phyloP scores from a whole-genome alignment of 2,329 filamentous ascomycete genomes.

The Pseudofabraea citricarpa region DNA sequence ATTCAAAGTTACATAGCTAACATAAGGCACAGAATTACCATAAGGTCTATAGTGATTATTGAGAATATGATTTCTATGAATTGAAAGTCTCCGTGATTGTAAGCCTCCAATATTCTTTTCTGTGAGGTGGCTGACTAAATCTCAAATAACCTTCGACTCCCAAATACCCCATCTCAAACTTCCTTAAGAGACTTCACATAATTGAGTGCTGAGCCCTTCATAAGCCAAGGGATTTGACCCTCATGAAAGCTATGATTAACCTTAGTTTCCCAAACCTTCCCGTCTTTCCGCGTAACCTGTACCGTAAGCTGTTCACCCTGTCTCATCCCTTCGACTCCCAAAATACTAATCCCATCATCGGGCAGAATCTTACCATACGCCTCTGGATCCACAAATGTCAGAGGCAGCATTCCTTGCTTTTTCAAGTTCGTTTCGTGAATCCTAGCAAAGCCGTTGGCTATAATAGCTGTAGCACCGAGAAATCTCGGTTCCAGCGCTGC shows the following conservation, averaged over 20 bases:
- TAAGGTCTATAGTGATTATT: no score
- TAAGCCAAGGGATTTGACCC: slow-evolving; percentile 9
- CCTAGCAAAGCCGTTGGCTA: slow-evolving; percentile 24
- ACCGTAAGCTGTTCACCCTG: slow-evolving; percentile 4
- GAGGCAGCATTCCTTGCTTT: slow-evolving; percentile 26
- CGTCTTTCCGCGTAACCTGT: slow-evolving; percentile 5
- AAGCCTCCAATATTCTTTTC: no score
- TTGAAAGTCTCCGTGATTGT: no score
- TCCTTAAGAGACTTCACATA: slow-evolving; percentile 1
- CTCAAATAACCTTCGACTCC: no score
- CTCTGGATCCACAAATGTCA: slow-evolving; percentile 18
- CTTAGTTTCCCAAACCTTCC: slow-evolving; percentile 3
- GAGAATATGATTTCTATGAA: no score
- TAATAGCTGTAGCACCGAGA: slow-evolving; percentile 19
- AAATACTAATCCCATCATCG: slow-evolving; percentile 5
- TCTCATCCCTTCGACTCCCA: slow-evolving; percentile 5
- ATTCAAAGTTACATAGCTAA: no score
- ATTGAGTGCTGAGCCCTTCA: slow-evolving; percentile 9
- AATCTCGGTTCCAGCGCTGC: slow-evolving; percentile 24
- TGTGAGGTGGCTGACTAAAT: no score
- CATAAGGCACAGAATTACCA: no score
- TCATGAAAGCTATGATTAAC: slow-evolving; percentile 8
- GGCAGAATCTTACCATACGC: slow-evolving; percentile 15
- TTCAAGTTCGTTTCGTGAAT: slow-evolving; percentile 28
- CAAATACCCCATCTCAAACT: no score